Conservation (phyloP, 2,329 filamentous ascomycete species). For the Trichoderma sp. region DNA sequence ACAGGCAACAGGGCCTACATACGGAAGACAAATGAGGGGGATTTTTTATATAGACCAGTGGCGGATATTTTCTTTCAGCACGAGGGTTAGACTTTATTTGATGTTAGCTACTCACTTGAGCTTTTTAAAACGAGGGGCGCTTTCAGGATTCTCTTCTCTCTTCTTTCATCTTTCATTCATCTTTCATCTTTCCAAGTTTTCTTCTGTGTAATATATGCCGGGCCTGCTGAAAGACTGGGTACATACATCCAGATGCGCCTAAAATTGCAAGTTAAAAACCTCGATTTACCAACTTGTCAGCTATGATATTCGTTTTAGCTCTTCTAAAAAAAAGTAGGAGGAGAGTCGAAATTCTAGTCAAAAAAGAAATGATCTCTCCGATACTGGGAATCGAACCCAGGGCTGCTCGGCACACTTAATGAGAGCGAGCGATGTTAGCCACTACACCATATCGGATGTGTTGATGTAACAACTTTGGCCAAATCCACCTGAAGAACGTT, state of each 20-base stretch:
- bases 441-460: conserved; percentile 40
- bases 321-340: neutral
- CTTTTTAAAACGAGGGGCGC: neutral
- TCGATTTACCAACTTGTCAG: neutral
- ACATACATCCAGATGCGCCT: neutral
- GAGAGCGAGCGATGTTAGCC: conserved; percentile 39
- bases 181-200: neutral
- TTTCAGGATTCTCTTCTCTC: neutral
- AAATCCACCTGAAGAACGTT: neutral
- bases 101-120: neutral
- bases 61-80: neutral
- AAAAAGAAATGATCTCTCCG: conserved; percentile 25
- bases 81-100: neutral
- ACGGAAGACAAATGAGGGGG: neutral
- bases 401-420: conserved; percentile 33
- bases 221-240: neutral
- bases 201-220: neutral
- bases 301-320: neutral
- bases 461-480: too few species aligned
- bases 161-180: too few species aligned
- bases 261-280: neutral
- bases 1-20: neutral
- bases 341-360: neutral
- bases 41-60: neutral
- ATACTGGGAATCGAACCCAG: conserved; percentile 40